A percentile compares a stretch with the other conserved stretches of the same genome.
Evolutionary conservation across 768 basidiomycete species (phyloP).

Genomic region (Daedaleopsis nitida): DNA sequence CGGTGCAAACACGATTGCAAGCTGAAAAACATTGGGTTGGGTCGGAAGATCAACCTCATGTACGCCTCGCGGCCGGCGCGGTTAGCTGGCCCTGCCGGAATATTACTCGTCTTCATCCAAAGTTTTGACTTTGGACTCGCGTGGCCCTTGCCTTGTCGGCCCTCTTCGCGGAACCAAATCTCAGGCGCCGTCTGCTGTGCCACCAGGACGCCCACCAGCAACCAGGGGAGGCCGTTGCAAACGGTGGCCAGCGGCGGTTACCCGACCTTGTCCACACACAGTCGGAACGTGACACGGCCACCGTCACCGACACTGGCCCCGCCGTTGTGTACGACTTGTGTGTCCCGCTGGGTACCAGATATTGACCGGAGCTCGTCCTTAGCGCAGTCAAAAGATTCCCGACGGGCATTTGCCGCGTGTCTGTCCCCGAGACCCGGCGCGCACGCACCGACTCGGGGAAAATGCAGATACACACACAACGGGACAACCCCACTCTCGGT

Average conservation of each 20-base stretch:
- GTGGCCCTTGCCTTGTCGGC: constrained; percentile 18
- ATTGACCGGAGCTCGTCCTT: constrained; percentile 10
- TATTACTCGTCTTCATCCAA: constrained; percentile 13
- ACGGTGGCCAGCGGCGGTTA: neutral
- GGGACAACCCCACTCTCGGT: constrained; percentile 1
- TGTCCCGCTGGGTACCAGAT: constrained; percentile 8
- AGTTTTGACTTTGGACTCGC: constrained; percentile 12
- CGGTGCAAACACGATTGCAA: constrained; percentile 14
- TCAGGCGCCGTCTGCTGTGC: neutral
- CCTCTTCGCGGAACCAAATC: constrained; percentile 9
- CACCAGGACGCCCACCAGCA: neutral
- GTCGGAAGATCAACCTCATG: constrained; percentile 18
- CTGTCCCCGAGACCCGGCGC: constrained; percentile 2
- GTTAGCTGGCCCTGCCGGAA: constrained; percentile 6
- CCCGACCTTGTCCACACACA: neutral
- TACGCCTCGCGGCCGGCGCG: constrained; percentile 20
- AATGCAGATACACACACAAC: neutral
- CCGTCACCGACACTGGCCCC: neutral
- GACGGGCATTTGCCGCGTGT: neutral
- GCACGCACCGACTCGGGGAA: neutral
- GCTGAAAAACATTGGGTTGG: neutral
- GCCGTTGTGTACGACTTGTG: constrained; percentile 8
- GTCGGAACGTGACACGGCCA: neutral
- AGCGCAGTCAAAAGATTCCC: constrained; percentile 4
- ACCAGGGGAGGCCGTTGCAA: neutral